Evolutionary conservation across 345 rosid species (phyloP).

Genomic region (Capsella bursapastoris): DNA sequence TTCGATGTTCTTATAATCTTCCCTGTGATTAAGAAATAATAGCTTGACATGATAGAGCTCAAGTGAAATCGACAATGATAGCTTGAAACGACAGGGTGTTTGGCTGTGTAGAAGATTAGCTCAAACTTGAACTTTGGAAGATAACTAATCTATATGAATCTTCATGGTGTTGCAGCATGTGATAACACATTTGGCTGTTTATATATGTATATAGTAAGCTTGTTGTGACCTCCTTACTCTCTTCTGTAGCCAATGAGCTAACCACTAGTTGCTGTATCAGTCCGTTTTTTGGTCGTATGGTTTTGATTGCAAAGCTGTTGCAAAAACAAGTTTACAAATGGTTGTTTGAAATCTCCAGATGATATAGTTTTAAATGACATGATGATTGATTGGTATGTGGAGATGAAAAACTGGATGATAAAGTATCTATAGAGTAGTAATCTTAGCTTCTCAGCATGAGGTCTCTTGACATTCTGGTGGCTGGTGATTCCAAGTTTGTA

Average conservation of each 20-base stretch:
- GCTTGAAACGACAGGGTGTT: not conserved
- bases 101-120: not conserved
- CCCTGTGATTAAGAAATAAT: not conserved
- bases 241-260: not conserved
- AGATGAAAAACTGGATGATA: not conserved
- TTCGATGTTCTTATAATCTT: not conserved
- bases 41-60: slow-evolving; percentile 5
- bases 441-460: not conserved
- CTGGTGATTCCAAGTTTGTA: not conserved
- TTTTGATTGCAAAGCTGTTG: not conserved
- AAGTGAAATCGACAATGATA: not conserved
- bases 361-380: not conserved
- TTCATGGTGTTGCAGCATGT: not conserved
- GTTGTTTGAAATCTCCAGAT: not conserved
- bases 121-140: not conserved
- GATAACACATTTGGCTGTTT: not conserved
- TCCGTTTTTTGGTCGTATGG: not conserved
- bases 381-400: not conserved
- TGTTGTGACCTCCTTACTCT: not conserved
- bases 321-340: not conserved
- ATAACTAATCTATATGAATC: not conserved
- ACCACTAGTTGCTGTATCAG: not conserved
- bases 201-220: not conserved
- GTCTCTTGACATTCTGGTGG: not conserved
- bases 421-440: not conserved